These are phyloP conservation scores for Amanita exitialis DNA, from an alignment of 768 basidiomycete species.

Conservation along the genomic window DNA sequence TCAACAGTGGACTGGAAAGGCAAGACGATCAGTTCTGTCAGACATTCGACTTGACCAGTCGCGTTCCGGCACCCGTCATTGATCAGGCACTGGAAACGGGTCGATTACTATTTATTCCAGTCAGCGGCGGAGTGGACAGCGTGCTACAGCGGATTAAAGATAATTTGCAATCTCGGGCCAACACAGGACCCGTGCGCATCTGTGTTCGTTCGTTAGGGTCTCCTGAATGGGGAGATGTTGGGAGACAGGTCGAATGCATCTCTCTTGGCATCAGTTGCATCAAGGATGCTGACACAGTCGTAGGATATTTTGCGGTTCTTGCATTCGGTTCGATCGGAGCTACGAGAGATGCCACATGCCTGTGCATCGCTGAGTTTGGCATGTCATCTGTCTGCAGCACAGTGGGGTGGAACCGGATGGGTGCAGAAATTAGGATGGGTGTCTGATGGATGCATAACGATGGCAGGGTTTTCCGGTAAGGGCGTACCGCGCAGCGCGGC, in stretches of 20 bases:
- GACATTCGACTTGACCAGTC: slow-evolving; percentile 63
- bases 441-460: slow-evolving; percentile 62
- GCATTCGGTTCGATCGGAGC: slow-evolving; percentile 47
- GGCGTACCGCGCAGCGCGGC: slow-evolving; percentile 5
- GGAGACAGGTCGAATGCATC: slow-evolving; percentile 34
- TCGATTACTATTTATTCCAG: slow-evolving; percentile 24
- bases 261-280: neutral
- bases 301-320: slow-evolving; percentile 71
- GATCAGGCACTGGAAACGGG: slow-evolving; percentile 30
- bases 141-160: slow-evolving; percentile 18
- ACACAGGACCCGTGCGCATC: slow-evolving; percentile 37
- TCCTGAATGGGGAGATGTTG: slow-evolving; percentile 59
- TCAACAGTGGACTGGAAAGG: slow-evolving; percentile 19
- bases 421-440: slow-evolving; percentile 71
- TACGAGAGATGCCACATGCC: slow-evolving; percentile 46
- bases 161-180: slow-evolving; percentile 17
- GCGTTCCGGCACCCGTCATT: slow-evolving; percentile 42
- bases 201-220: slow-evolving; percentile 57
- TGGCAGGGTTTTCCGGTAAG: slow-evolving; percentile 73
- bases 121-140: slow-evolving; percentile 7
- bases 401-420: slow-evolving; percentile 62
- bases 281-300: neutral
- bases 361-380: slow-evolving; percentile 65
- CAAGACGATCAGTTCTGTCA: slow-evolving; percentile 52
- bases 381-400: slow-evolving; percentile 47